Evolutionary conservation across 352 stramenopile genomes (phyloP).

Genomic region (Aphanomyces astaci): DNA sequence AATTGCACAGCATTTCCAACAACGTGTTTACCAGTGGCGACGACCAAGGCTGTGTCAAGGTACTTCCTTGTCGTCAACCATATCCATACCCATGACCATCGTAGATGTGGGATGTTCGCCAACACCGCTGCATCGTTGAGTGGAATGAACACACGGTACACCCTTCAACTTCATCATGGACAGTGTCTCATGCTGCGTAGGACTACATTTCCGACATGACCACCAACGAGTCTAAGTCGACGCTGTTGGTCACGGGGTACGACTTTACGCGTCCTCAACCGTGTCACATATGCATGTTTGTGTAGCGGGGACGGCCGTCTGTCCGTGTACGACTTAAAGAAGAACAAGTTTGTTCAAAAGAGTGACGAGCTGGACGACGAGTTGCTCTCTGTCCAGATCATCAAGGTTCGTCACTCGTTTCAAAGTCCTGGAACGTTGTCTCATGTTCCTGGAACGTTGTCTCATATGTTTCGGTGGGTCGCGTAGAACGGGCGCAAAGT

Average conservation of each 20-base stretch:
- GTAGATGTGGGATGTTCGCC: conserved; percentile 75
- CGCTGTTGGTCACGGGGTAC: conserved; percentile 75
- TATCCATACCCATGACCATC: too few relatives aligned
- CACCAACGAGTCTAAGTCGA: conserved; percentile 68
- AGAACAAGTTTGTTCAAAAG: conserved; percentile 68
- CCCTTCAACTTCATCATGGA: background rate
- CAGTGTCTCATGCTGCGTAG: conserved; percentile 23
- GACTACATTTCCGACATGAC: conserved; percentile 93
- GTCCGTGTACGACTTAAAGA: conserved; percentile 86
- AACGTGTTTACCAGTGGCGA: conserved; percentile 72
- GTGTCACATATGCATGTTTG: background rate
- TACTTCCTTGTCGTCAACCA: too few relatives aligned
- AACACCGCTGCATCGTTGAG: conserved; percentile 73
- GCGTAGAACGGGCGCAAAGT: conserved; percentile 89
- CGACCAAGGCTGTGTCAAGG: conserved; percentile 73
- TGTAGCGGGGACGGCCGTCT: conserved; percentile 85
- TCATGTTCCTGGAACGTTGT: too few relatives aligned
- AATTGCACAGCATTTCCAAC: conserved; percentile 55
- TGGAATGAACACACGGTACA: conserved; percentile 88
- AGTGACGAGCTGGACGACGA: conserved; percentile 82
- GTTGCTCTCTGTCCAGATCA: conserved; percentile 57
- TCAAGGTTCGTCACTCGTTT: conserved; percentile 42
- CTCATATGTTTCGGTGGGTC: too few relatives aligned
- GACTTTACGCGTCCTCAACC: too few relatives aligned
- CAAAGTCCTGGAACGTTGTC: too few relatives aligned